A percentile compares a stretch with the other conserved stretches of the same genome.
Evolutionary conservation across 2,329 filamentous ascomycete genomes (phyloP).

Genomic region (Emydomyces testavorans): DNA sequence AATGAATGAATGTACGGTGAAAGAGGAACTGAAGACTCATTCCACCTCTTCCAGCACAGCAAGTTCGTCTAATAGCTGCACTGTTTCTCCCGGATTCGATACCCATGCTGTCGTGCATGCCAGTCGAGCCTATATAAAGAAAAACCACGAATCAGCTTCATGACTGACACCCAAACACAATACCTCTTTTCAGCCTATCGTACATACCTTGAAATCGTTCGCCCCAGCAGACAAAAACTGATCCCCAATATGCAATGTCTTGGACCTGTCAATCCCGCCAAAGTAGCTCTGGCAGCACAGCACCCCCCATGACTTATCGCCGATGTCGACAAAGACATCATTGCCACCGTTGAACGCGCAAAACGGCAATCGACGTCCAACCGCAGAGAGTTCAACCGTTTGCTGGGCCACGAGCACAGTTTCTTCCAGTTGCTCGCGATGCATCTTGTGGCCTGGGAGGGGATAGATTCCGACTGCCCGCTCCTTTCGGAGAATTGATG

Average conservation of each 20-base stretch:
- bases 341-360: constrained; percentile 96
- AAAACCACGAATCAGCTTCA: background rate
- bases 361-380: constrained; percentile 64
- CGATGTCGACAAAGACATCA: constrained; percentile 97
- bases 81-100: constrained; percentile 80
- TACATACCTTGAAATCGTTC: constrained; percentile 78
- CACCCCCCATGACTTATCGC: constrained; percentile 95
- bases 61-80: constrained; percentile 77
- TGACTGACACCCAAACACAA: background rate
- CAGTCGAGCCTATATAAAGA: constrained; percentile 54
- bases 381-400: constrained; percentile 68
- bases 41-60: constrained; percentile 36
- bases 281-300: constrained; percentile 87
- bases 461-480: constrained; percentile 71
- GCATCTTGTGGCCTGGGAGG: constrained; percentile 53
- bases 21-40: no score
- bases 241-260: constrained; percentile 85
- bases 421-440: constrained; percentile 84
- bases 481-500: constrained; percentile 73
- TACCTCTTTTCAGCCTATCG: background rate
- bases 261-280: constrained; percentile 59
- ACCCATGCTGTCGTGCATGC: constrained; percentile 97
- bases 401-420: constrained; percentile 91
- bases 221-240: constrained; percentile 91
- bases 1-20: no score